Conservation (phyloP, 768 basidiomycete genomes). For the Galerina sulciceps region DNA sequence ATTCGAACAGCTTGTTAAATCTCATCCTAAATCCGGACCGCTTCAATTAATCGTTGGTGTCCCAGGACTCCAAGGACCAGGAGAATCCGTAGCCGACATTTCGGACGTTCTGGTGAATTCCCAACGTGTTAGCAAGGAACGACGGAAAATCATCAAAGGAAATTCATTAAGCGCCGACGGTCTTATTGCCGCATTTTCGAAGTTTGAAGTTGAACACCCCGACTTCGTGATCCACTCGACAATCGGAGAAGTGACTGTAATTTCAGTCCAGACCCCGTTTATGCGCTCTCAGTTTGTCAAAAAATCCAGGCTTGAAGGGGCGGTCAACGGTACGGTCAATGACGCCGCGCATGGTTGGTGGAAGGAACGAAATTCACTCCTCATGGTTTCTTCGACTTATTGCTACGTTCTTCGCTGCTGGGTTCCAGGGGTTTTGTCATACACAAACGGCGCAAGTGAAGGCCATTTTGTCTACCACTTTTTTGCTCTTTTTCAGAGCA, state of each 20-base stretch:
- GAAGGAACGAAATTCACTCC: conserved; percentile 23
- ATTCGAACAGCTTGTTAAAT: conserved; percentile 15
- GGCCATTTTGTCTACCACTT: conserved; percentile 37
- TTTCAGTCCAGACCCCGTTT: conserved; percentile 29
- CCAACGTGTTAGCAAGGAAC: conserved; percentile 21
- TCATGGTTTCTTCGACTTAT: conserved; percentile 35
- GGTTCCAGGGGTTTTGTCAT: conserved; percentile 37
- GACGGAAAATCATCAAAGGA: background rate
- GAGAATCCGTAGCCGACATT: conserved; percentile 26
- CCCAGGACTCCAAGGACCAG: conserved; percentile 22
- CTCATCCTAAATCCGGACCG: conserved; percentile 17
- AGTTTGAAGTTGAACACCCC: conserved; percentile 6
- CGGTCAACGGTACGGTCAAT: conserved; percentile 38
- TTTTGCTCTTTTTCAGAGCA: conserved; percentile 28
- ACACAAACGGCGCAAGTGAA: conserved; percentile 27
- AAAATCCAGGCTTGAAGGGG: conserved; percentile 7
- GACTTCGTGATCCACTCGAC: conserved; percentile 22
- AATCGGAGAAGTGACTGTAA: conserved; percentile 24
- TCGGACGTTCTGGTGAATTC: conserved; percentile 20
- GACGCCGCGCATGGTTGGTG: conserved; percentile 42
- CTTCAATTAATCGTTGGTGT: conserved; percentile 23
- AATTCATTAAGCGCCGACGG: background rate
- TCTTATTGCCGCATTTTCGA: background rate
- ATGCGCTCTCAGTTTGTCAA: conserved; percentile 34
- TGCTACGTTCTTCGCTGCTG: conserved; percentile 30